Percentiles rank a stretch among this genome's conserved stretches.
These are phyloP conservation scores for Lumnitzera racemosa DNA, from an alignment of 345 rosid species.

Conservation along the genomic window DNA sequence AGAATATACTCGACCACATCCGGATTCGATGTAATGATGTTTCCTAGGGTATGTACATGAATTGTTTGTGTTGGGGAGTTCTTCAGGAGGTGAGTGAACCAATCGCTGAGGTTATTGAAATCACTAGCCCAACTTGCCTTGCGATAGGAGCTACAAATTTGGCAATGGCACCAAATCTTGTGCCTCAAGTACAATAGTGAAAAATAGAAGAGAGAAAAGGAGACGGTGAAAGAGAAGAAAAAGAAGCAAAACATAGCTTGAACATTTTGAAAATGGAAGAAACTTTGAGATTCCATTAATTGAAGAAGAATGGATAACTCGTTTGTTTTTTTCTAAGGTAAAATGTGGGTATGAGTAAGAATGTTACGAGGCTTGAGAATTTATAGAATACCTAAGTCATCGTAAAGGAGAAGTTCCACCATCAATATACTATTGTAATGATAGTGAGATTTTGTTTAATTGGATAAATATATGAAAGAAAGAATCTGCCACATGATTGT, in stretches of 20 bases:
- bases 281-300: too few species aligned
- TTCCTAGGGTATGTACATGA: conserved; percentile 28
- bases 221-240: conserved; percentile 3
- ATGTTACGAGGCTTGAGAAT: too few species aligned
- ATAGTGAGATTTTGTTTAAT: too few species aligned
- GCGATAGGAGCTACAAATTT: conserved; percentile 25
- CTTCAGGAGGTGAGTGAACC: conserved; percentile 34
- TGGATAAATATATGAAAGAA: too few species aligned
- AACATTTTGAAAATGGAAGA: too few species aligned
- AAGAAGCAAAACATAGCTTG: background rate
- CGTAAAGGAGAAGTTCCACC: too few species aligned
- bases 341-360: too few species aligned
- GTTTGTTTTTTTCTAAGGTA: too few species aligned
- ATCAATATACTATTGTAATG: too few species aligned
- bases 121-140: conserved; percentile 28
- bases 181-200: conserved; percentile 11
- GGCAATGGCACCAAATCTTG: conserved; percentile 27
- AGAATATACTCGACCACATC: conserved; percentile 36
- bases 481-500: too few species aligned
- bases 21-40: conserved; percentile 34
- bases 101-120: conserved; percentile 36
- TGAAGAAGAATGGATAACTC: too few species aligned
- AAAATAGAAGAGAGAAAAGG: conserved; percentile 8
- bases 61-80: conserved; percentile 30
- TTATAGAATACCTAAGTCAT: too few species aligned